phyloP scores from a whole-genome alignment of 495 filamentous ascomycete genomes.

The Aspergillus indologenus region DNA sequence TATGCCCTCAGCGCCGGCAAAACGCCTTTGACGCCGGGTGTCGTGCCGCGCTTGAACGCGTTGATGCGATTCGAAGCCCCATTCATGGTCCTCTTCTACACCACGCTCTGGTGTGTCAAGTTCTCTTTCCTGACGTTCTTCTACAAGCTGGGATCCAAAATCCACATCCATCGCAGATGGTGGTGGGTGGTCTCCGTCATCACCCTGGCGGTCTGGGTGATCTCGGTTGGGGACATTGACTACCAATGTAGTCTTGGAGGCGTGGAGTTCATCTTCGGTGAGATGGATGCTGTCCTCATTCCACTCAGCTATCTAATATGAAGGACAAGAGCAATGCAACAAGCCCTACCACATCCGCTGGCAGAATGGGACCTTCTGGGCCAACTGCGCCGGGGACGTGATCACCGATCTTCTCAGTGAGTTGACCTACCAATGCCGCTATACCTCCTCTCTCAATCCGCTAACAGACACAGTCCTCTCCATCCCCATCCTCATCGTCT shows the following conservation, averaged over 20 bases:
- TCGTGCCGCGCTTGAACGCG: neutral
- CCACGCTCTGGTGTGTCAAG: neutral
- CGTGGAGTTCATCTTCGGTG: neutral
- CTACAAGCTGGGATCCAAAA: neutral
- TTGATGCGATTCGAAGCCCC: neutral
- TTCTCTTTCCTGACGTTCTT: conserved; percentile 1
- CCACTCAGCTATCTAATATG: neutral
- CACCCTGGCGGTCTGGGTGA: neutral
- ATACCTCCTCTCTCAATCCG: neutral
- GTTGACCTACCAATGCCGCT: neutral
- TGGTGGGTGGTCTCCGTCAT: neutral
- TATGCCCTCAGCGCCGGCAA: neutral
- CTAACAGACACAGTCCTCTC: neutral
- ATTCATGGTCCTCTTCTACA: neutral
- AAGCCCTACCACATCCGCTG: neutral
- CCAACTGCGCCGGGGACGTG: neutral
- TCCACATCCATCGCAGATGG: neutral
- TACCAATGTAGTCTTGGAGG: neutral
- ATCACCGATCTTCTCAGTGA: conserved; percentile 1
- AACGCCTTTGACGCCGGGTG: neutral
- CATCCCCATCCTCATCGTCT: neutral
- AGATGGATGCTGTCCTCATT: neutral
- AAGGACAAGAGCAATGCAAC: neutral
- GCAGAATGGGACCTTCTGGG: neutral
- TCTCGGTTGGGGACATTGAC: neutral